Evolutionary conservation across 495 filamentous ascomycete species (phyloP), one percentile per base, ranked within the genome.

Genomic region (Lindgomyces ingoldianus): DNA sequence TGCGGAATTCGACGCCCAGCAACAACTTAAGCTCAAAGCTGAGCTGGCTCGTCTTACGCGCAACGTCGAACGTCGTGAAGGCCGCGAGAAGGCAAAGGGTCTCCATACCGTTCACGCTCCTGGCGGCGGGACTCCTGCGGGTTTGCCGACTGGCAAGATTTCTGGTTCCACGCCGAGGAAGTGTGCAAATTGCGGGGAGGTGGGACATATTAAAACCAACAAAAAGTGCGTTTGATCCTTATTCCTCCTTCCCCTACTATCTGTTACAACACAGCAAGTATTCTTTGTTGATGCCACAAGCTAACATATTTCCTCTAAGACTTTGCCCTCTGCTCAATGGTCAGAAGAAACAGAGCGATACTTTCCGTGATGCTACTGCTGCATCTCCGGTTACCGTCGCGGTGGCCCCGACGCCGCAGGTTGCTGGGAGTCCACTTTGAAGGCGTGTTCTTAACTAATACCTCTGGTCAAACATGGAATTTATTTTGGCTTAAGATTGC

Each of bases 131-230:
- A 75, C 76, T 24, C 77, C 80, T 14, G 75, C 72, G 4, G 75
- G 49, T 12, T 18, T 49, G 46, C 18, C 73, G 21, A 74, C 70
- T 42, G 60, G 65, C 33, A 72, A 70, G 27, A 70, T 75, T 53
- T 57, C 74, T 12, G 72, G 74, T 63, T 85, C 85, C 10, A 99
- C 94, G 1, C 90, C 90, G 26, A 84, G 95, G 64, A 98, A 97
- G 75, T 99, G 94, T 72, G 93, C 95, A 25, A 98, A 96, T 75
- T 99, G 94, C 70, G 93, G 93, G 30, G 87, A 92, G 70, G 87
- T 93, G 21, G 94, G 94, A 24, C 94, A 99, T 71, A 99, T 99
- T 81, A 96, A 96, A 76, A 97, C 93, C n/a, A 97, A 97, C 80
- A 94, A 96, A 81, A 97, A 93, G 89, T 93, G 80, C 74, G 79